Evolutionary conservation across 1,284 basidiomycete species (phyloP).

Genomic region (Malassezia nana): DNA sequence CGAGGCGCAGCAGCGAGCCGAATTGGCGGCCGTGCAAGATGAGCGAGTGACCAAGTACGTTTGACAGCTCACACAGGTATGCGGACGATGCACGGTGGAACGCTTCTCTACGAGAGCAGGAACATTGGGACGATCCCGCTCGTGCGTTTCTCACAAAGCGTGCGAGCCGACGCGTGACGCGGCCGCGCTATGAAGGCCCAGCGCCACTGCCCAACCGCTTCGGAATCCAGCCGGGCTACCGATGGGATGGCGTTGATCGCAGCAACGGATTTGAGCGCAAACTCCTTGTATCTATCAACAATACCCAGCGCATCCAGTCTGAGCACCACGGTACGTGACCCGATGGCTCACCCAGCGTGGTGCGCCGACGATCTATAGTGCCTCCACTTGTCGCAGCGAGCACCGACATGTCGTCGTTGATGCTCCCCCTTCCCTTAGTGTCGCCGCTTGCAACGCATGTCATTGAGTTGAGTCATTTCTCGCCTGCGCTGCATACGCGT

Average conservation of each 20-base stretch:
- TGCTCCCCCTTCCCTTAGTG: slow-evolving; percentile 30
- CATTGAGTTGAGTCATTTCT: slow-evolving; percentile 78
- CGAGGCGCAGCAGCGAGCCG: slow-evolving; percentile 53
- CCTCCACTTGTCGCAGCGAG: background rate
- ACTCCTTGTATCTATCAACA: slow-evolving; percentile 53
- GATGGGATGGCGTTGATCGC: slow-evolving; percentile 69
- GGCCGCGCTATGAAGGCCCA: slow-evolving; percentile 74
- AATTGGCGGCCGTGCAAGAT: slow-evolving; percentile 7
- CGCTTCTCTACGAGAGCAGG: slow-evolving; percentile 64
- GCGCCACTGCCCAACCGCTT: slow-evolving; percentile 87
- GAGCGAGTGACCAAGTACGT: slow-evolving; percentile 6
- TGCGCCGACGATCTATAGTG: slow-evolving; percentile 15
- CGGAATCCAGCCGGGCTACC: slow-evolving; percentile 81
- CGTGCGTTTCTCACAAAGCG: slow-evolving; percentile 67
- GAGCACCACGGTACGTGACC: slow-evolving; percentile 8
- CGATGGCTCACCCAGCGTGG: slow-evolving; percentile 4
- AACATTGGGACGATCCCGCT: slow-evolving; percentile 89
- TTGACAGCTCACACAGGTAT: slow-evolving; percentile 48
- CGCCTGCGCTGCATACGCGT: slow-evolving; percentile 88
- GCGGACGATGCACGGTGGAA: slow-evolving; percentile 78
- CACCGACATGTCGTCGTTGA: slow-evolving; percentile 6
- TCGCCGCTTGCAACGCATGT: slow-evolving; percentile 93
- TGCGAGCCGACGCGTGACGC: slow-evolving; percentile 50
- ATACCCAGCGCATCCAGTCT: slow-evolving; percentile 52
- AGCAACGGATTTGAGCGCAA: slow-evolving; percentile 92